These are phyloP conservation scores for Aspergillus ellipticus DNA, from an alignment of 495 filamentous ascomycete species.

Conservation along the genomic window DNA sequence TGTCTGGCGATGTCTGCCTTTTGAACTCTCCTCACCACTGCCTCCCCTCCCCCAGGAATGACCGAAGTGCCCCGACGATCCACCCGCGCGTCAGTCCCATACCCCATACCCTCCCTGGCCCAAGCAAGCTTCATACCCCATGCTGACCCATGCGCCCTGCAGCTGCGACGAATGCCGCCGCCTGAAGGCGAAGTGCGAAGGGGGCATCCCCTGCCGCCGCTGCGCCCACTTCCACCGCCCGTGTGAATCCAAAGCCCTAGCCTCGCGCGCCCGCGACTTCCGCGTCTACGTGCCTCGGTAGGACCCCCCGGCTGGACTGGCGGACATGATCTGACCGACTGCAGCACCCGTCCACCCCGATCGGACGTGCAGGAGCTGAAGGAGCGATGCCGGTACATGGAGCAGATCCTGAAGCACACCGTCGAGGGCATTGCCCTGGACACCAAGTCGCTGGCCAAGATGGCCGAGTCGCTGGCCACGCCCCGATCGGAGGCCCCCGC, in stretches of 20 bases:
- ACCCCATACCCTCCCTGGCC: background rate
- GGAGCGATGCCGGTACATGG: constrained; percentile 24
- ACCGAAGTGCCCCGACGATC: no score
- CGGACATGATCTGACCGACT: background rate
- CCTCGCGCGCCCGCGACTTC: constrained; percentile 11
- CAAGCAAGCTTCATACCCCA: background rate
- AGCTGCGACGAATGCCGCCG: constrained; percentile 28
- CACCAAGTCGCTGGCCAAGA: constrained; percentile 8
- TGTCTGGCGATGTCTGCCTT: no score
- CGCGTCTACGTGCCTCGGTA: constrained; percentile 16
- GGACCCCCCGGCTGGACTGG: background rate
- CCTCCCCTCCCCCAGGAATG: no score
- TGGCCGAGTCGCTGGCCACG: constrained; percentile 18
- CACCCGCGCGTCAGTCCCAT: background rate
- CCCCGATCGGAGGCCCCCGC: constrained; percentile 11
- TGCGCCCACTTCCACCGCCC: constrained; percentile 26
- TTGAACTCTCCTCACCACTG: no score
- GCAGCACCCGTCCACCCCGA: constrained; percentile 14
- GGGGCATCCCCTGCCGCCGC: constrained; percentile 28
- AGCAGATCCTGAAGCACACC: background rate
- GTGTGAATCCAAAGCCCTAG: constrained; percentile 23
- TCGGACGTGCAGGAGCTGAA: constrained; percentile 18
- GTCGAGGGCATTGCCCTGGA: background rate
- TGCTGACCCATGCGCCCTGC: background rate
- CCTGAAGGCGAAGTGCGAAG: constrained; percentile 31